phyloP scores from a whole-genome alignment of 2,329 filamentous ascomycete species.

The Fusarium armeniacum region DNA sequence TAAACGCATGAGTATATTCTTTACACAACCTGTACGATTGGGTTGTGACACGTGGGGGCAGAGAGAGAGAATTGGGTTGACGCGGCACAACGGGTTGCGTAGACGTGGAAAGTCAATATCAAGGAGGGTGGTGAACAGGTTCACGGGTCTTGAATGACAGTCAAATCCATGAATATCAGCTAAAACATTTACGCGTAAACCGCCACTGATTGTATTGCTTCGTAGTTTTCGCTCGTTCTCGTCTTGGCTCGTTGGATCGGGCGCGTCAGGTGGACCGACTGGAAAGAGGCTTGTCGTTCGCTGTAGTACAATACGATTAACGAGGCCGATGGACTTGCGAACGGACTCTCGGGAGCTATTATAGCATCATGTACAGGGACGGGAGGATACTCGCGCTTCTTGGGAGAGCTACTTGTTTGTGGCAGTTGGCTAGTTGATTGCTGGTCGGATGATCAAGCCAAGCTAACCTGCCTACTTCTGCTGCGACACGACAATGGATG shows the following conservation, averaged over 20 bases:
- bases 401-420: neutral
- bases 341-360: neutral
- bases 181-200: neutral
- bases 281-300: neutral
- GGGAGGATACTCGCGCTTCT: no score
- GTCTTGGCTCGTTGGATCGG: neutral
- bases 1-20: neutral
- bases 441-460: neutral
- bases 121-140: neutral
- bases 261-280: neutral
- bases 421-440: no score
- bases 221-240: neutral
- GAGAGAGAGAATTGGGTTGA: neutral
- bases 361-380: neutral
- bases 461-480: neutral
- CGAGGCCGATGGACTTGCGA: neutral
- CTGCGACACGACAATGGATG: neutral
- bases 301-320: neutral
- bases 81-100: neutral
- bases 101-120: neutral
- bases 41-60: neutral
- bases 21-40: neutral
- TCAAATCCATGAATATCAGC: neutral
- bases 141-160: neutral
- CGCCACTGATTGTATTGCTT: neutral